These are phyloP conservation scores for Obelidium mucronatum DNA, from an alignment of 192 early-diverging fungal species.

Conservation along the genomic window DNA sequence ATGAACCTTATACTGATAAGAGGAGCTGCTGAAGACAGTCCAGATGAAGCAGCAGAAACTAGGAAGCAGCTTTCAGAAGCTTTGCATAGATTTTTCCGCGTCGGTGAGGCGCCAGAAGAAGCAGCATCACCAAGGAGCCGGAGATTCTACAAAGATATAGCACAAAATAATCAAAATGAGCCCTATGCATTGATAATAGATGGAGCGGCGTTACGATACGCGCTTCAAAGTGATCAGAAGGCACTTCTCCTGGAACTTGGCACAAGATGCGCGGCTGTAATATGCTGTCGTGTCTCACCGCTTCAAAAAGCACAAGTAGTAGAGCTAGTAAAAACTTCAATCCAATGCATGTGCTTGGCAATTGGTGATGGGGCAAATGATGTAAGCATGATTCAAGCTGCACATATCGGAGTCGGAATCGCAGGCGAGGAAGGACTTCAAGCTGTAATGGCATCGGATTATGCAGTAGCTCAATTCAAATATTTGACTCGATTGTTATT, in stretches of 20 bases:
- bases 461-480: conserved; percentile 90
- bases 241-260: conserved; percentile 74
- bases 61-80: conserved; percentile 73
- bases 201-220: conserved; percentile 84
- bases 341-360: conserved; percentile 86
- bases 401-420: conserved; percentile 94
- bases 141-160: not conserved
- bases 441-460: conserved; percentile 92
- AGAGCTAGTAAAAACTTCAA: conserved; percentile 77
- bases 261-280: conserved; percentile 82
- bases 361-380: conserved; percentile 99
- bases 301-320: conserved; percentile 97
- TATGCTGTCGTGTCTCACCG: conserved; percentile 96
- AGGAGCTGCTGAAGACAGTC: conserved; percentile 35
- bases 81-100: conserved; percentile 64
- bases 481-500: conserved; percentile 83
- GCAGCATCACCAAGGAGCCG: not conserved
- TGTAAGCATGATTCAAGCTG: conserved; percentile 98
- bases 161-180: conserved; percentile 15
- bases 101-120: not conserved
- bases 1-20: conserved; percentile 86
- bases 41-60: conserved; percentile 58
- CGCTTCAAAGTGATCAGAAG: conserved; percentile 66
- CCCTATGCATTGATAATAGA: conserved; percentile 84
- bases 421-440: conserved; percentile 95